Percentiles rank a stretch among this genome's conserved stretches.
Evolutionary conservation across 129 eudicot genomes (phyloP).

Genomic region (Chrysanthemum seticuspe): DNA sequence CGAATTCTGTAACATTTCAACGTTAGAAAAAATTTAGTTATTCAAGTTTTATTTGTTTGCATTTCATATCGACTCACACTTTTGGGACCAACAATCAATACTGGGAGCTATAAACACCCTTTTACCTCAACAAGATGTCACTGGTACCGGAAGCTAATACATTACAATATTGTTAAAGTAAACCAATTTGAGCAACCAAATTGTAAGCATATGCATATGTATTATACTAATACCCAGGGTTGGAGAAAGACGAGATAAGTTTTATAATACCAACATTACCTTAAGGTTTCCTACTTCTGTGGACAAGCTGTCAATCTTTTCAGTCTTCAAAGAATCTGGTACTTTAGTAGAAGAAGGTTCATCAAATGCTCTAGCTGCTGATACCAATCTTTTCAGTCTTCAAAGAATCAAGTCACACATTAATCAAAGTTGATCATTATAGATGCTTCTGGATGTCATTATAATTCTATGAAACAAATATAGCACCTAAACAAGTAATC

Average conservation of each 20-base stretch:
- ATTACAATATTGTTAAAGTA: neutral
- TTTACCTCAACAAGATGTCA: neutral
- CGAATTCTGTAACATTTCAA: no score
- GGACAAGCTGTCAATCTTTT: slow-evolving; percentile 28
- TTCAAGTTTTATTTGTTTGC: no score
- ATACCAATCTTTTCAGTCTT: no score
- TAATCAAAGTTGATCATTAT: neutral
- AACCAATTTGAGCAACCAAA: slow-evolving; percentile 1
- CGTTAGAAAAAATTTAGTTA: no score
- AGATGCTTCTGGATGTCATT: slow-evolving; percentile 1
- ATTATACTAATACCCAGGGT: neutral
- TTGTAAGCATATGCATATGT: neutral
- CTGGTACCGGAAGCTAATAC: neutral
- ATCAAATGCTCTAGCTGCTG: slow-evolving; percentile 63
- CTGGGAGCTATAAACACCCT: neutral
- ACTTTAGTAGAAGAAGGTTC: slow-evolving; percentile 47
- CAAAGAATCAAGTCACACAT: slow-evolving; percentile 19
- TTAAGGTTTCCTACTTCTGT: slow-evolving; percentile 30
- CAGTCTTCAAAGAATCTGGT: slow-evolving; percentile 3
- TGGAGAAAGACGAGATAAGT: neutral
- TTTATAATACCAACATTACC: slow-evolving; percentile 17
- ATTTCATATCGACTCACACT: no score
- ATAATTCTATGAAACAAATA: slow-evolving; percentile 7
- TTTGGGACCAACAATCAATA: no score
- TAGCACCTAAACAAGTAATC: slow-evolving; percentile 23